Evolutionary conservation across 2,329 filamentous ascomycete genomes (phyloP).

Genomic region (Cladosporium colombiae): DNA sequence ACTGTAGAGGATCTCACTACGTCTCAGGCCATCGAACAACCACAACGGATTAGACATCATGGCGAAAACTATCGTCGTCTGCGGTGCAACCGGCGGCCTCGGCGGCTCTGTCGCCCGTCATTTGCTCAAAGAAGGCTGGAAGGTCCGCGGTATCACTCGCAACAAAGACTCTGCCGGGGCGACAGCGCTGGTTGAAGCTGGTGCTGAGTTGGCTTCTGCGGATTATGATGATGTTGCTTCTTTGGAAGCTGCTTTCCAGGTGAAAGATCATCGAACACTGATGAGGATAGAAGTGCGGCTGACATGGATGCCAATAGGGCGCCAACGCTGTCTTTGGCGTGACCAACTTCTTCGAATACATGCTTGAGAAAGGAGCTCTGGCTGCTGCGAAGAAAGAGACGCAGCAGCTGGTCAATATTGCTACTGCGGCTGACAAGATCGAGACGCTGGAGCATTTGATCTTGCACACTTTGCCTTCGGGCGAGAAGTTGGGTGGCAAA

Average conservation of each 20-base stretch:
- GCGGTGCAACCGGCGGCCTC: constrained; percentile 24
- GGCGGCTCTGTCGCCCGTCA: constrained; percentile 28
- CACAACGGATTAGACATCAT: constrained; percentile 1
- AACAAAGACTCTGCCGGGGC: constrained; percentile 29
- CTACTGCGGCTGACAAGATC: constrained; percentile 22
- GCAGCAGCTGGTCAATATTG: constrained; percentile 24
- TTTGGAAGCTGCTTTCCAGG: constrained; percentile 24
- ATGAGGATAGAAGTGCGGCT: not conserved
- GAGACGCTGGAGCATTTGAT: constrained; percentile 23
- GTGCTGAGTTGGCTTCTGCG: constrained; percentile 26
- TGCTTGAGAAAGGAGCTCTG: constrained; percentile 18
- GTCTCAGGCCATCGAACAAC: not conserved
- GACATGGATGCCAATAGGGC: constrained; percentile 12
- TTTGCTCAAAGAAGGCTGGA: constrained; percentile 29
- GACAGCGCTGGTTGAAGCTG: constrained; percentile 25
- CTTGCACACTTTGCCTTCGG: constrained; percentile 22
- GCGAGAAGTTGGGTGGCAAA: constrained; percentile 19
- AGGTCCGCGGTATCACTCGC: constrained; percentile 31
- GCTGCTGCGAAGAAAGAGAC: constrained; percentile 23
- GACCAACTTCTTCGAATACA: constrained; percentile 27
- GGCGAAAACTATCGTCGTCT: constrained; percentile 22
- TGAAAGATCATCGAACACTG: not conserved
- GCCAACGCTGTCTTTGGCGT: constrained; percentile 25
- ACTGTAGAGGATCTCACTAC: not conserved
- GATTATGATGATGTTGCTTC: constrained; percentile 25